Percentiles rank a stretch among this genome's conserved stretches.
Conservation (phyloP, 495 filamentous ascomycete species). For the Podospora pseudoanserina region DNA sequence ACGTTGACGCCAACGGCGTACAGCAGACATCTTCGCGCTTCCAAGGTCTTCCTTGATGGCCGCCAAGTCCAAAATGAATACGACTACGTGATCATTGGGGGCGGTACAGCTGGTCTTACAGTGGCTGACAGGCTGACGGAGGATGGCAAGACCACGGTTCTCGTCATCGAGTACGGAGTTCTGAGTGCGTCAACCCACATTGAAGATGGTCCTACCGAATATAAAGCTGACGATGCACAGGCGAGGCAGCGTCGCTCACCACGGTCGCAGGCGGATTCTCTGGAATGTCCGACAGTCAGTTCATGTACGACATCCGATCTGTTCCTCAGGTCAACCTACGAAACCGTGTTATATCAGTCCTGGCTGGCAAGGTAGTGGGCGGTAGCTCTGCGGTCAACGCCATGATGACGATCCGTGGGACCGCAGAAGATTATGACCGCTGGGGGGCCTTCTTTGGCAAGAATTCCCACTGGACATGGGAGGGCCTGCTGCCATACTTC, state of each 20-base stretch:
- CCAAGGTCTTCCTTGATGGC: slow-evolving; percentile 13
- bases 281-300: slow-evolving; percentile 20
- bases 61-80: slow-evolving; percentile 38
- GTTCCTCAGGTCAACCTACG: slow-evolving; percentile 36
- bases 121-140: slow-evolving; percentile 62
- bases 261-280: slow-evolving; percentile 30
- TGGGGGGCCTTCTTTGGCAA: slow-evolving; percentile 44
- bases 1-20: not conserved
- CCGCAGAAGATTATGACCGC: slow-evolving; percentile 44
- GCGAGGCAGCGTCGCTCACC: slow-evolving; percentile 24
- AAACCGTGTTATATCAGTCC: slow-evolving; percentile 34
- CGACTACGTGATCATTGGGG: slow-evolving; percentile 85
- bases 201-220: not conserved
- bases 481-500: slow-evolving; percentile 46
- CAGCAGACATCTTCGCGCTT: slow-evolving; percentile 1
- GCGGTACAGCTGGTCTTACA: slow-evolving; percentile 85
- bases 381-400: slow-evolving; percentile 57
- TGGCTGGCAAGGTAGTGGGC: slow-evolving; percentile 54
- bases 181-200: slow-evolving; percentile 13
- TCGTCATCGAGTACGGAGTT: slow-evolving; percentile 49
- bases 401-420: slow-evolving; percentile 45
- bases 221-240: slow-evolving; percentile 11
- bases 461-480: slow-evolving; percentile 42
- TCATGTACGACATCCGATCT: slow-evolving; percentile 42
- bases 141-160: slow-evolving; percentile 39